Evolutionary conservation across 805 yeast species (phyloP).

Genomic region (Blastobotrys peoriensis): DNA sequence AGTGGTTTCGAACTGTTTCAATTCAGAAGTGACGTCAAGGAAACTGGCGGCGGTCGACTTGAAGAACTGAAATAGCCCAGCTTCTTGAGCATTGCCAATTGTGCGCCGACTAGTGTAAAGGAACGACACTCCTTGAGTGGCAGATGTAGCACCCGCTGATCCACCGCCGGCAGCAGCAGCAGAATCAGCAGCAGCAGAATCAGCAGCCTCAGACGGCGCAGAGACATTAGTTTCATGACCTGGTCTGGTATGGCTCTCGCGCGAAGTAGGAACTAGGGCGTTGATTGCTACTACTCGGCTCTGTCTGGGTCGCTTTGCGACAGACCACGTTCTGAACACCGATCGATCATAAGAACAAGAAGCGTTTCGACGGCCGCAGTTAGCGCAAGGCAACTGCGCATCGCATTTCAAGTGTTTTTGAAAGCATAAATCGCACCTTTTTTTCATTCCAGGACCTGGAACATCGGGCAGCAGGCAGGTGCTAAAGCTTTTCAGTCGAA

Average conservation of each 20-base stretch:
- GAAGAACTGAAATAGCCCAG: slow-evolving; percentile 6
- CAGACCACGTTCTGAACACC: background rate
- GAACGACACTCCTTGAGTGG: background rate
- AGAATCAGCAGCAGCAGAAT: too few species aligned
- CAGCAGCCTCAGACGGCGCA: too few species aligned
- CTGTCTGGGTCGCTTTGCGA: too few species aligned
- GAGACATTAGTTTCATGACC: too few species aligned
- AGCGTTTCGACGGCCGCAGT: background rate
- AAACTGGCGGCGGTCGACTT: slow-evolving; percentile 1
- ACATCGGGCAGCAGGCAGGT: too few species aligned
- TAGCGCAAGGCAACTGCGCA: background rate
- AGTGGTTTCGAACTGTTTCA: slow-evolving; percentile 5
- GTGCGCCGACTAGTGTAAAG: background rate
- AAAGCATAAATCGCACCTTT: background rate
- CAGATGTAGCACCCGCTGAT: too few species aligned
- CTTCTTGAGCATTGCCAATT: slow-evolving; percentile 3
- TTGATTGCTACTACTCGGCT: background rate
- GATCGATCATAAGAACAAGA: background rate
- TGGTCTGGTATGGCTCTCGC: too few species aligned
- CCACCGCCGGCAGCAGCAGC: too few species aligned
- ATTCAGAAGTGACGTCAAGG: slow-evolving; percentile 6
- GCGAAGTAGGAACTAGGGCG: too few species aligned
- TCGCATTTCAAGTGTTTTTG: background rate
- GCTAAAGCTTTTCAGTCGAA: too few species aligned
- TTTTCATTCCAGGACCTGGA: too few species aligned